phyloP scores from a whole-genome alignment of 169 alveolate genomes.

The Eimeria falciformis region DNA sequence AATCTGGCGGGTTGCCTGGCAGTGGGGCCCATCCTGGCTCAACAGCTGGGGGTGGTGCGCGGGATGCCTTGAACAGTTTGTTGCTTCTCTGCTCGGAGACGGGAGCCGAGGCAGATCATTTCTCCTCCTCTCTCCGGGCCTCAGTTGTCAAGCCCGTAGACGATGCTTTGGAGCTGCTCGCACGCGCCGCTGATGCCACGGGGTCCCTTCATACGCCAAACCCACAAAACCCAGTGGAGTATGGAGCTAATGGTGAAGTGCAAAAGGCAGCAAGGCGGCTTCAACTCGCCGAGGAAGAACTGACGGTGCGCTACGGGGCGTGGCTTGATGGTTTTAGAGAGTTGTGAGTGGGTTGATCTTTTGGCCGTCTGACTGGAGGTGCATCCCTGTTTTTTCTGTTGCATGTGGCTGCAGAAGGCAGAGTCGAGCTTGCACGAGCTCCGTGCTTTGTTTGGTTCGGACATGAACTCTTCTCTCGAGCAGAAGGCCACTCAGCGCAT shows the following conservation, averaged over 20 bases:
- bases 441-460: slow-evolving; percentile 57
- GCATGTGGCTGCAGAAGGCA: slow-evolving; percentile 54
- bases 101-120: slow-evolving; percentile 73
- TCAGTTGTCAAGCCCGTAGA: slow-evolving; percentile 68
- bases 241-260: slow-evolving; percentile 39
- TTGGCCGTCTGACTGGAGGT: background rate
- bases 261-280: slow-evolving; percentile 76
- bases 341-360: background rate
- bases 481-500: slow-evolving; percentile 75
- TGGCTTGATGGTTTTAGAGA: background rate
- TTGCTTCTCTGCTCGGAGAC: slow-evolving; percentile 67
- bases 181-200: slow-evolving; percentile 44
- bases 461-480: slow-evolving; percentile 47
- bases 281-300: slow-evolving; percentile 75
- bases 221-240: slow-evolving; percentile 11
- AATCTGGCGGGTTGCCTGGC: slow-evolving; percentile 12
- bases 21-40: background rate
- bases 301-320: slow-evolving; percentile 47
- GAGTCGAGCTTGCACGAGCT: slow-evolving; percentile 77
- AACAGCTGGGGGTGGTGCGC: slow-evolving; percentile 40
- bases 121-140: slow-evolving; percentile 32
- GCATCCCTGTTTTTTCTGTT: background rate
- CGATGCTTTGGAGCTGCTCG: slow-evolving; percentile 34
- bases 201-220: background rate
- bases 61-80: slow-evolving; percentile 63